Percentiles rank a stretch among this genome's conserved stretches.
These are phyloP conservation scores for Backusella macrospora DNA, from an alignment of 192 early-diverging fungal species.

Conservation along the genomic window DNA sequence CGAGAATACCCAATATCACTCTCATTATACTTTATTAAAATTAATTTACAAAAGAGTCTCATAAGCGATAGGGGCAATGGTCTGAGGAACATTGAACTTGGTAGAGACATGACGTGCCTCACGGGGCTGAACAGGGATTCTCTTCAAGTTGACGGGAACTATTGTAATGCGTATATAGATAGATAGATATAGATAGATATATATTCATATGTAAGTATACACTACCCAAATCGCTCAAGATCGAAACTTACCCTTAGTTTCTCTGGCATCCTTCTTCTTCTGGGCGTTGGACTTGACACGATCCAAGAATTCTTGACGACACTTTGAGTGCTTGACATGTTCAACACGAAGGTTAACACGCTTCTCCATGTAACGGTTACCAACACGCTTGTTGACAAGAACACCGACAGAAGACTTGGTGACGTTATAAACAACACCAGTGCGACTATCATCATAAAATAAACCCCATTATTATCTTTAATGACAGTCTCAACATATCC, in stretches of 20 bases:
- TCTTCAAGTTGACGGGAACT: slow-evolving; percentile 78
- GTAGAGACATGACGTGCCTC: slow-evolving; percentile 86
- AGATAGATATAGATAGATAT: slow-evolving; percentile 6
- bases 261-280: slow-evolving; percentile 78
- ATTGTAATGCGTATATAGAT: slow-evolving; percentile 1
- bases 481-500: not conserved
- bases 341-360: slow-evolving; percentile 97
- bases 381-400: slow-evolving; percentile 97
- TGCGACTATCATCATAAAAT: slow-evolving; percentile 61
- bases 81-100: slow-evolving; percentile 87
- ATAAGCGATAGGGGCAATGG: slow-evolving; percentile 95
- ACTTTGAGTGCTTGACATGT: slow-evolving; percentile 99
- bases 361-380: slow-evolving; percentile 99
- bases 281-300: slow-evolving; percentile 96
- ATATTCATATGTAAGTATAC: not conserved
- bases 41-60: slow-evolving; percentile 70
- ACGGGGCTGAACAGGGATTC: slow-evolving; percentile 88
- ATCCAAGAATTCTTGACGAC: slow-evolving; percentile 95
- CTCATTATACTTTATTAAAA: not conserved
- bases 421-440: slow-evolving; percentile 99
- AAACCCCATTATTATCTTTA: not conserved
- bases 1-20: not conserved
- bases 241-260: slow-evolving; percentile 30
- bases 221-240: not conserved
- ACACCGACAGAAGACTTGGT: slow-evolving; percentile 99